Base-by-base conservation (phyloP, 805 yeast species). In the Isabelozyma gotoi region DNA sequence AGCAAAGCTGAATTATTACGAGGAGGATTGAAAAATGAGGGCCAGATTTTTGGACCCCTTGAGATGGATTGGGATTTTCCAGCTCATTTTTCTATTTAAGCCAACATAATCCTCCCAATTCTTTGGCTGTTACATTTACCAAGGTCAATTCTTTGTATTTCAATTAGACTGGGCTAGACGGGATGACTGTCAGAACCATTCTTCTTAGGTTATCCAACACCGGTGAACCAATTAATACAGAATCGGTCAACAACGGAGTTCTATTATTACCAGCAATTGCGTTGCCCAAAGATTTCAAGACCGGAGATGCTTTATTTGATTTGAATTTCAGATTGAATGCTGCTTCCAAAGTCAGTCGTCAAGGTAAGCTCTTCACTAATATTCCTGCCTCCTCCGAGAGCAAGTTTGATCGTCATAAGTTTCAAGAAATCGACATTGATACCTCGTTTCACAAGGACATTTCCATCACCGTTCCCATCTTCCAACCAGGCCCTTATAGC, bases 401-500 rank as follows among this genome's bases (percentile, higher is more conserved):
- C 2, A 56, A 51, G 7, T 91, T 85, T 54, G 72, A 78, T 12
- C 75, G 97, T 48, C 60, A 73, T 35, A 71, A 65, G 39, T 88
- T 78, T 60, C 71, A 74, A 48, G 74, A 79, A 36, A 71, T 72
- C 43, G 59, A 74, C 34, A 73, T 85, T 42, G 67, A 68, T 6
- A 66, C 79, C n/a, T 71, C 82, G 1, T 84, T 91, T 59, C 82
- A 81, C 54, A 62, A 76, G 40, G 94, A 90, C 59, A 71, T 78
- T 40, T 61, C 68, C 29, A 65, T 91, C 15, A 81, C 78, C 46
- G 71, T 92, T 40, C 72, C 77, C 7, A 78, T 92, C 42, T 80
- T 63, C 56, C 63, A 58, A 5, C 90, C 97, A 1, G 99, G 99
- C 2, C 77, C 95, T 2, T 92, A 77, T 63, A 77, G 85, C 46